Conservation (phyloP, 1,284 basidiomycete species). For the Cryptococcus depauperatus region DNA sequence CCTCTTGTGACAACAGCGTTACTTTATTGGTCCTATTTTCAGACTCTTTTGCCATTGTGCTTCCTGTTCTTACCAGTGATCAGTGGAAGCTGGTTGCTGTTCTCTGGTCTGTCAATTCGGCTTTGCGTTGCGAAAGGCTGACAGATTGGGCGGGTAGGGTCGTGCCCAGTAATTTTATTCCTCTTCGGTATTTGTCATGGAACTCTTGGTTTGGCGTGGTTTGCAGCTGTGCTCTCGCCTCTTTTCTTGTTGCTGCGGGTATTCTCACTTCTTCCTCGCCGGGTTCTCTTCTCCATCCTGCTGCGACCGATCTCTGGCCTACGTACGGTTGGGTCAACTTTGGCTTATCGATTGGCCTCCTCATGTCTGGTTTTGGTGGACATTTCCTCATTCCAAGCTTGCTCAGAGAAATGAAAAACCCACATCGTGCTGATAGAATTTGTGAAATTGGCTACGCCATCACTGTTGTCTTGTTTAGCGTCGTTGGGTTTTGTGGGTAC, state of each 20-base stretch:
- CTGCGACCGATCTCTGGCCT: slow-evolving; percentile 60
- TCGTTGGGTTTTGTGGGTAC: slow-evolving; percentile 78
- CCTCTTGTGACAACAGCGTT: too few relatives aligned
- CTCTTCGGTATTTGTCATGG: slow-evolving; percentile 76
- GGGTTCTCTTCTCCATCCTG: slow-evolving; percentile 71
- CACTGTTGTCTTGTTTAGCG: slow-evolving; percentile 67
- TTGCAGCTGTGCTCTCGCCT: slow-evolving; percentile 65
- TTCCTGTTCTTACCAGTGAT: slow-evolving; percentile 58
- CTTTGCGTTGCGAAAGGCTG: not conserved
- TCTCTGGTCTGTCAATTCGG: slow-evolving; percentile 58
- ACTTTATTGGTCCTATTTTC: slow-evolving; percentile 74
- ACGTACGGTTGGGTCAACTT: slow-evolving; percentile 54
- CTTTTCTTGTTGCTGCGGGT: slow-evolving; percentile 76
- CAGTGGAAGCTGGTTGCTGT: slow-evolving; percentile 70
- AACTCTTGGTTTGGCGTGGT: slow-evolving; percentile 73
- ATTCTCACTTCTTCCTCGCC: slow-evolving; percentile 51
- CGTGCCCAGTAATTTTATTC: slow-evolving; percentile 73
- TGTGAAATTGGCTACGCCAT: slow-evolving; percentile 51
- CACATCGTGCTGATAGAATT: slow-evolving; percentile 55
- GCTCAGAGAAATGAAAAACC: slow-evolving; percentile 81
- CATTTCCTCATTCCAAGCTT: slow-evolving; percentile 48
- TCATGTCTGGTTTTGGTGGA: slow-evolving; percentile 67
- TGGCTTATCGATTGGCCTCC: slow-evolving; percentile 71
- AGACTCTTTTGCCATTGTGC: slow-evolving; percentile 67
- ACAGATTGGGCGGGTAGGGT: slow-evolving; percentile 48